Conservation (phyloP, 192 early-diverging fungal species). For the Spizellomyces punctatus region DNA sequence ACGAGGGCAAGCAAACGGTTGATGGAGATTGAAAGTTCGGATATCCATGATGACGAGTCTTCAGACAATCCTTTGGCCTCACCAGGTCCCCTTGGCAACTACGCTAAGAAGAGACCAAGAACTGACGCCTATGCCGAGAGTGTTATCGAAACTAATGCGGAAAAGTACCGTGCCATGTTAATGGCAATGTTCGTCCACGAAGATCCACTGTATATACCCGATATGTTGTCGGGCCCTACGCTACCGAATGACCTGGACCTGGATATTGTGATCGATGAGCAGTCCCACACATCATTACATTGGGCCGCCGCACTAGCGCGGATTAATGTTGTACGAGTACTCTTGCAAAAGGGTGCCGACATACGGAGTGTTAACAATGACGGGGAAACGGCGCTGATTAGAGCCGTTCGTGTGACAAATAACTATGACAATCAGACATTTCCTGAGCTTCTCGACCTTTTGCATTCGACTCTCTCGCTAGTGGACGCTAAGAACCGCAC, state of each 20-base stretch:
- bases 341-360: slow-evolving; percentile 79
- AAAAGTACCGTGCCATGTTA: slow-evolving; percentile 68
- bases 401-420: slow-evolving; percentile 84
- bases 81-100: not conserved
- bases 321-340: slow-evolving; percentile 70
- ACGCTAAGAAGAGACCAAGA: slow-evolving; percentile 13
- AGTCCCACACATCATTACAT: slow-evolving; percentile 92
- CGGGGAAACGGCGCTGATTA: slow-evolving; percentile 88
- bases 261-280: slow-evolving; percentile 88
- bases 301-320: slow-evolving; percentile 92
- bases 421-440: slow-evolving; percentile 85
- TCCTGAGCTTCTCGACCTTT: slow-evolving; percentile 66
- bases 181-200: slow-evolving; percentile 86
- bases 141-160: slow-evolving; percentile 23
- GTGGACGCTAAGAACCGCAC: slow-evolving; percentile 81
- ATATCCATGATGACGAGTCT: not conserved
- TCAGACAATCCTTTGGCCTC: not conserved
- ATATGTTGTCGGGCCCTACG: slow-evolving; percentile 40
- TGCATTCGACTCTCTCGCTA: slow-evolving; percentile 74
- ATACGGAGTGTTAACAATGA: slow-evolving; percentile 68
- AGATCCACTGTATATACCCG: slow-evolving; percentile 68
- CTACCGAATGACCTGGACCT: slow-evolving; percentile 69
- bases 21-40: slow-evolving; percentile 8
- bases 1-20: slow-evolving; percentile 19
- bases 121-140: slow-evolving; percentile 8